Base-by-base conservation (phyloP, 1,139 yeast genomes). In the Pneumocystis canis region DNA sequence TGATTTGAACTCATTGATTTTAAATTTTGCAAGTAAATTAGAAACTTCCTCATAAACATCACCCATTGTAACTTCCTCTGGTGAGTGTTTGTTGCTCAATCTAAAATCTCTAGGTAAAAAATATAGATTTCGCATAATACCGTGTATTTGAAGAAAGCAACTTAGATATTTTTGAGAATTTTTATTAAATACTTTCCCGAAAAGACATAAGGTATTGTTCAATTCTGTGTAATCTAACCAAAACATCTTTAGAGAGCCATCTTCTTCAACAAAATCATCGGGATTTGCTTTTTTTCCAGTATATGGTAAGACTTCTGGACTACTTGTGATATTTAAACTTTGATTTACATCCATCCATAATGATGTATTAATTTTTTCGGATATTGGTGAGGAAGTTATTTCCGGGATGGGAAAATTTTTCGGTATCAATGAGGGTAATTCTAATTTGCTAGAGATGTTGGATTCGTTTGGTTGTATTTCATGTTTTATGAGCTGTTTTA, bases 201-300 rank as follows among this genome's bases (percentile, higher is more conserved):
- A 92, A n/a, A 92, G 77, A 20, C 89, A 75, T 58, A 94, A 75
- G 0, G 84, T 75, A 67, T 80, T 80, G 64, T 85, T 89, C 28
- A 85, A 81, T 71, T 92, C 97, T 59, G 87, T 80, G 72, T 84
- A 89, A 72, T 94, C 99, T 54, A 87, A 76, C 97, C 97, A 94
- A 72, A 81, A 92, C 84, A 92, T 84, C 69, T 82, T 81, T 71
- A 89, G 79, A 2, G 79, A 71, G 61, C 78, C 80, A 1, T 79
- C 78, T 1, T 75, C 75, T 3, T 74, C 70, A 4, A 65, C 60
- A 14, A 67, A 67, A 9, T 67, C 69, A 11, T 58, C 61, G 1
- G 65, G 59, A 31, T 62, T 59, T 20, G 65, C 57, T 28, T 65
- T 63, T 61, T 60, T 56, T 25, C n/a, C n/a, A 25, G n/a, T 47